Evolutionary conservation across 495 filamentous ascomycete genomes (phyloP), one percentile per base, ranked within the genome.

Genomic region (Tetracladium setigerum): DNA sequence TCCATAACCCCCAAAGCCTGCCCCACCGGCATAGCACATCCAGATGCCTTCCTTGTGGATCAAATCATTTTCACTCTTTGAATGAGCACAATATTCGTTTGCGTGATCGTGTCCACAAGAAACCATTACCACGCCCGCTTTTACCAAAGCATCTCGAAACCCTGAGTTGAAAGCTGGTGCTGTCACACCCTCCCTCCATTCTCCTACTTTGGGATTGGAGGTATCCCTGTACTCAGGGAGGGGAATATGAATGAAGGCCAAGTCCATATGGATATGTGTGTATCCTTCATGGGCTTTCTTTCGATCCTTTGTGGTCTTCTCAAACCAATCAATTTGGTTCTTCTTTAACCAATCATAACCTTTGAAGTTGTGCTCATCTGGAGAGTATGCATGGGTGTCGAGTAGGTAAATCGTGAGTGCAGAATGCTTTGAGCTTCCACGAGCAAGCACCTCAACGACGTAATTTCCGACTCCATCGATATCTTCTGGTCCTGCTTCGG

Each of bases 301-400:
- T 35, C 95, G 62, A 10, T 76, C 64, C 49, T 82, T 69, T 6
- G 84, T 78, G 7, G 85, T 91, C 45, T 74, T 72, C 60, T 80
- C 81, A 69, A 97, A 98, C 92, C 92, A 98, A 38, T 84, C 78
- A 49, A 95, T 96, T 63, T 98, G 92, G 54, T 78, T 86, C 27
- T 83, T 79, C 63, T 97, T 96, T 56, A 98, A 65, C 92, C 92
- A 97, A 62, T 97, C 90, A 60, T 98, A 98, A 51, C 94, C 92
- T 32, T 65, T 65, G 65, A 80, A 95, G 41, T 87, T 77, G 19
- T 78, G 77, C 65, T 95, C 87, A 61, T 98, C 89, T 1, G 90
- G 91, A 5, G 86, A 89, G 64, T 95, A 94, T 18, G 83, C 73
- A 63, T 98, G 92, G 4, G 91, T 87, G 67, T 98, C 92, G 41